Conservation (phyloP, 2,329 filamentous ascomycete genomes). For the Dryadomyces quercivorus region DNA sequence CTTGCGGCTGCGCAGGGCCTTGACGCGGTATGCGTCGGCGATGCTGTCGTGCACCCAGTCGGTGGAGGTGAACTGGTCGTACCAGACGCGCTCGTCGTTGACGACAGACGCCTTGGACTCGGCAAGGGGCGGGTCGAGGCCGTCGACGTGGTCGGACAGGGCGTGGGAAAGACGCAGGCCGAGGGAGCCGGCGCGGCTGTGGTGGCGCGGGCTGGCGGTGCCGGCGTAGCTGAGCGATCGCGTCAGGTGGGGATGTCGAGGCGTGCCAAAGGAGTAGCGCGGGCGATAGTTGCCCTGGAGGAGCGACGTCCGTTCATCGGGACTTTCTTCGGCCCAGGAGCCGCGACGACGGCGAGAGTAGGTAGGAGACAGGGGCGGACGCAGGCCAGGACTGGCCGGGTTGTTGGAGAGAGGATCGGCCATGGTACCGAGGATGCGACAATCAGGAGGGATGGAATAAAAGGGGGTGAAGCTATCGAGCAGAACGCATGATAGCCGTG, state of each 20-base stretch:
- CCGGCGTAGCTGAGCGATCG: conserved; percentile 19
- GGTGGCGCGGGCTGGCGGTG: conserved; percentile 28
- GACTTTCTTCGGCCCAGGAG: conserved; percentile 10
- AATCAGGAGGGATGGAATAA: background rate
- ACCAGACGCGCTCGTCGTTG: conserved; percentile 86
- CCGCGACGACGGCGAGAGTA: conserved; percentile 12
- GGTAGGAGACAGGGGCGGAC: conserved; percentile 19
- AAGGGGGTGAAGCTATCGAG: background rate
- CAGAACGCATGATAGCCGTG: background rate
- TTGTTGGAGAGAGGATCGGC: background rate
- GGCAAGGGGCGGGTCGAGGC: conserved; percentile 33
- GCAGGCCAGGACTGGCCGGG: conserved; percentile 3
- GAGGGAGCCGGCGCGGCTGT: conserved; percentile 47
- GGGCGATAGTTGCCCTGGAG: conserved; percentile 12
- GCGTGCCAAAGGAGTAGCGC: conserved; percentile 13
- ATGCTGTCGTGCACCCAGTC: conserved; percentile 99
- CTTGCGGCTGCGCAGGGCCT: conserved; percentile 67
- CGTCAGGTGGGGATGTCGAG: conserved; percentile 13
- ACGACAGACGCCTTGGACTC: conserved; percentile 53
- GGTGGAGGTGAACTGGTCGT: conserved; percentile 94
- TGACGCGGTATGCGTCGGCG: conserved; percentile 81
- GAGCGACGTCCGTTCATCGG: conserved; percentile 20
- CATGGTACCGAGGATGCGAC: background rate
- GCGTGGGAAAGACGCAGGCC: conserved; percentile 49
- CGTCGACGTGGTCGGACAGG: conserved; percentile 34